These are phyloP conservation scores for Myriosclerotinia scirpicola DNA, from an alignment of 2,329 filamentous ascomycete species.

Conservation along the genomic window DNA sequence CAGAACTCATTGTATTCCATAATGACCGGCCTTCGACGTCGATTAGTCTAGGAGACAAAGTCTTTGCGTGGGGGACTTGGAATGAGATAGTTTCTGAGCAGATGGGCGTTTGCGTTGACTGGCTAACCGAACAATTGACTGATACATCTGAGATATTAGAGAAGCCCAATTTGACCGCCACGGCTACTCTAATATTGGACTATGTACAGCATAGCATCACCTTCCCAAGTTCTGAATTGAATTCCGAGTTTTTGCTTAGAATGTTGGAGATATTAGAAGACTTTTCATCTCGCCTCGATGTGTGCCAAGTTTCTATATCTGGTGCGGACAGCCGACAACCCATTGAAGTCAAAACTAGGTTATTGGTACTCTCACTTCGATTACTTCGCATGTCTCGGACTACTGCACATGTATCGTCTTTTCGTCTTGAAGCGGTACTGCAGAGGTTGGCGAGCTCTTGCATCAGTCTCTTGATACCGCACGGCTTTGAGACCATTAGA, in stretches of 20 bases:
- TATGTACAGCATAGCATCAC: slow-evolving; percentile 37
- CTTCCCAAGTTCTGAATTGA: slow-evolving; percentile 28
- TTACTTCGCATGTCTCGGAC: slow-evolving; percentile 46
- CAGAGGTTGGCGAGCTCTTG: slow-evolving; percentile 45
- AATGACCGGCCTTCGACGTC: slow-evolving; percentile 40
- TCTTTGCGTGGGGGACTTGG: slow-evolving; percentile 57
- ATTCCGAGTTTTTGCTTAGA: slow-evolving; percentile 34
- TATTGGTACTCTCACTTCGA: slow-evolving; percentile 43
- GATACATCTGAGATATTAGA: not conserved
- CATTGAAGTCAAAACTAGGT: slow-evolving; percentile 30
- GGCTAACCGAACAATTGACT: slow-evolving; percentile 49
- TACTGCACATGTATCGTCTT: slow-evolving; percentile 19
- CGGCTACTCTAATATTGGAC: slow-evolving; percentile 33
- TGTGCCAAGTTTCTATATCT: not conserved
- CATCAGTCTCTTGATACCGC: slow-evolving; percentile 45
- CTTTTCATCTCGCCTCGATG: slow-evolving; percentile 30
- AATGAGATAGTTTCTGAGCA: slow-evolving; percentile 60
- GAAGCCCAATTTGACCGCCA: slow-evolving; percentile 24
- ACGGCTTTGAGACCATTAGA: slow-evolving; percentile 48
- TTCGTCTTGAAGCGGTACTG: slow-evolving; percentile 52
- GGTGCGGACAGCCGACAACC: slow-evolving; percentile 7
- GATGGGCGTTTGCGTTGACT: slow-evolving; percentile 61
- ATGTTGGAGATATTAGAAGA: slow-evolving; percentile 38
- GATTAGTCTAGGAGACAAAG: slow-evolving; percentile 51
- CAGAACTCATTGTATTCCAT: slow-evolving; percentile 33